Percentiles rank a stretch among this genome's conserved stretches.
These are phyloP conservation scores for Monosporozyma unispora DNA, from an alignment of 805 yeast genomes.

Conservation along the genomic window DNA sequence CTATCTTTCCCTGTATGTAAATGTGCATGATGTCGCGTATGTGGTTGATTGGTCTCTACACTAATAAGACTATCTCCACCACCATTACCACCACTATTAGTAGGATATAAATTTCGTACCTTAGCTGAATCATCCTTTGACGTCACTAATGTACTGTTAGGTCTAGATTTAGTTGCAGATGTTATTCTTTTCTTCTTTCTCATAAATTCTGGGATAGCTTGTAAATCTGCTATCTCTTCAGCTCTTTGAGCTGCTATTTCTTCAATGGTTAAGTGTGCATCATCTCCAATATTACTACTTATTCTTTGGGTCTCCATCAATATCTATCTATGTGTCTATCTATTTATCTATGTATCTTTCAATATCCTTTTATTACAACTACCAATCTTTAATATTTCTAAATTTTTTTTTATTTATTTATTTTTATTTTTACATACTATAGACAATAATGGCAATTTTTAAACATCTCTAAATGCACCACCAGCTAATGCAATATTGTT, in stretches of 20 bases:
- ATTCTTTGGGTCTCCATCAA: background rate
- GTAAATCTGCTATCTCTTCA: background rate
- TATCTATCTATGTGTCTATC: no score
- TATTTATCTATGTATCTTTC: no score
- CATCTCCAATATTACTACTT: no score
- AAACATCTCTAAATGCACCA: conserved; percentile 61
- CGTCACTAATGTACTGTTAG: background rate
- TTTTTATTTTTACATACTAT: background rate
- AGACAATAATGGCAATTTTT: background rate
- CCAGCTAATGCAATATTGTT: conserved; percentile 87
- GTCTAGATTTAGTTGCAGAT: background rate
- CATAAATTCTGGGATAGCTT: background rate
- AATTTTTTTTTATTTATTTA: no score
- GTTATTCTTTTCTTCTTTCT: background rate
- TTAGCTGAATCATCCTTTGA: background rate
- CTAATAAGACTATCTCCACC: background rate
- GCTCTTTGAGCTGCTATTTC: background rate
- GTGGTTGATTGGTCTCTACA: background rate
- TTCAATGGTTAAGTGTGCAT: background rate
- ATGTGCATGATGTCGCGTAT: background rate
- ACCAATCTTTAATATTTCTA: no score
- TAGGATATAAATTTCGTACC: background rate
- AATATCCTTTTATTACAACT: no score
- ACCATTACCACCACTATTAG: background rate
- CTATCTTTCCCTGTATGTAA: background rate